Evolutionary conservation across 2,329 filamentous ascomycete species (phyloP).

Genomic region (Colletotrichum endophyticum): DNA sequence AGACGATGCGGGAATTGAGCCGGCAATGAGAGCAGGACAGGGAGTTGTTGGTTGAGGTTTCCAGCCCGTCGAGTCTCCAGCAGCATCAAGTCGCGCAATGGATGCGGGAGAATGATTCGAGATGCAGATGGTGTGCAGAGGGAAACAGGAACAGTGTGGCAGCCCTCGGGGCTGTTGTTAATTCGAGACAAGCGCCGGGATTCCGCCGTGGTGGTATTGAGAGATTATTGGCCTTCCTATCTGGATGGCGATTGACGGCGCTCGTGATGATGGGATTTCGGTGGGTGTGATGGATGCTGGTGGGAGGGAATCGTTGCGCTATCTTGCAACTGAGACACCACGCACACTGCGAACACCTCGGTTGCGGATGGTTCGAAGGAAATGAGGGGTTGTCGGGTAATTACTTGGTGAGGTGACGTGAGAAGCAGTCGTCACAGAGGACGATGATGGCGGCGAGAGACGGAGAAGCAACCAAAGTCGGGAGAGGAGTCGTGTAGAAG

Average conservation of each 20-base stretch:
- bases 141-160: slow-evolving; percentile 13
- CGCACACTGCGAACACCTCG: slow-evolving; percentile 9
- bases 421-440: not conserved
- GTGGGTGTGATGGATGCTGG: slow-evolving; percentile 8
- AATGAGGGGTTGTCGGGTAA: not conserved
- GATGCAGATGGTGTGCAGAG: not conserved
- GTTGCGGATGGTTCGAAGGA: slow-evolving; percentile 3
- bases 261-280: slow-evolving; percentile 19
- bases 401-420: not conserved
- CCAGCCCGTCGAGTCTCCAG: not conserved
- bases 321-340: not conserved
- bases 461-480: not conserved
- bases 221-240: slow-evolving; percentile 23
- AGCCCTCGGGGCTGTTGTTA: slow-evolving; percentile 11
- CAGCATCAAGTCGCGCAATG: not conserved
- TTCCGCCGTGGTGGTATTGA: slow-evolving; percentile 20
- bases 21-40: not conserved
- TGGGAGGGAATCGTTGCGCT: not conserved
- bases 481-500: not conserved
- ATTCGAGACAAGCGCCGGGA: slow-evolving; percentile 18
- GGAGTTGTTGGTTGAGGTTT: not conserved
- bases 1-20: slow-evolving; percentile 1
- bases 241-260: slow-evolving; percentile 11
- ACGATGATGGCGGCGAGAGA: not conserved
- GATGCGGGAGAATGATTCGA: not conserved